phyloP scores from a whole-genome alignment of 2,329 filamentous ascomycete species.

The Whalleya microplaca region DNA sequence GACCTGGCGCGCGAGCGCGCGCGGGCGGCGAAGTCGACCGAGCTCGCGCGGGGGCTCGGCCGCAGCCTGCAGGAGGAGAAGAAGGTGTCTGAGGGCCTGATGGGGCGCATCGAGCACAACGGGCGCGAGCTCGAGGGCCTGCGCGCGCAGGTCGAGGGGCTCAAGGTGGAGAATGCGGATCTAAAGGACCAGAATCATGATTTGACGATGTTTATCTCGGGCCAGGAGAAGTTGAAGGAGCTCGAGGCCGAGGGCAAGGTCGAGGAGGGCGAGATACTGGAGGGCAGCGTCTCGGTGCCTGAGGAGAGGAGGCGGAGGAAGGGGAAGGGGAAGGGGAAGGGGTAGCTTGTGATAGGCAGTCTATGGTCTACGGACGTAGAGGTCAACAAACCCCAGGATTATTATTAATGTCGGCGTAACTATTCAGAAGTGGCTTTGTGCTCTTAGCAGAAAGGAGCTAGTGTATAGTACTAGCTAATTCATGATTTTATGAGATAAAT shows the following conservation, averaged over 20 bases:
- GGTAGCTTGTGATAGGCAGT: slow-evolving; percentile 4
- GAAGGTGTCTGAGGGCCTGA: slow-evolving; percentile 76
- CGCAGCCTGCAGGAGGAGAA: slow-evolving; percentile 86
- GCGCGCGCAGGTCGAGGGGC: slow-evolving; percentile 57
- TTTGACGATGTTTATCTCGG: slow-evolving; percentile 83
- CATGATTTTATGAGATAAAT: too few species aligned
- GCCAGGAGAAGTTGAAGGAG: slow-evolving; percentile 77
- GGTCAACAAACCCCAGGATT: too few species aligned
- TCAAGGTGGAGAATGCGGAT: slow-evolving; percentile 69
- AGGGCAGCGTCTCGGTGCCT: slow-evolving; percentile 70
- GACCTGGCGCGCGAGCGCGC: slow-evolving; percentile 71
- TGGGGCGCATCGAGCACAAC: slow-evolving; percentile 79
- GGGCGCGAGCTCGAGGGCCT: slow-evolving; percentile 64
- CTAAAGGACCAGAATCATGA: slow-evolving; percentile 86
- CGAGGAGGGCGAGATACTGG: slow-evolving; percentile 73
- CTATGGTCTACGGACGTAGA: too few species aligned
- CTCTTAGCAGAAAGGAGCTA: too few species aligned
- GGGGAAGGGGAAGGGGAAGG: slow-evolving; percentile 53
- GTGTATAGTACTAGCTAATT: too few species aligned
- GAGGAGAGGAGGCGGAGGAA: slow-evolving; percentile 53
- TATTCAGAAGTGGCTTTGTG: too few species aligned
- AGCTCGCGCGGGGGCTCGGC: slow-evolving; percentile 74
- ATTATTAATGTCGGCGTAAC: too few species aligned
- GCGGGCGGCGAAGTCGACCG: slow-evolving; percentile 72
- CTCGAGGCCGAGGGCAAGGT: slow-evolving; percentile 63